Percentiles rank a stretch among this genome's conserved stretches.
Evolutionary conservation across 768 basidiomycete genomes (phyloP).

Genomic region (Phylloporus arenicola): DNA sequence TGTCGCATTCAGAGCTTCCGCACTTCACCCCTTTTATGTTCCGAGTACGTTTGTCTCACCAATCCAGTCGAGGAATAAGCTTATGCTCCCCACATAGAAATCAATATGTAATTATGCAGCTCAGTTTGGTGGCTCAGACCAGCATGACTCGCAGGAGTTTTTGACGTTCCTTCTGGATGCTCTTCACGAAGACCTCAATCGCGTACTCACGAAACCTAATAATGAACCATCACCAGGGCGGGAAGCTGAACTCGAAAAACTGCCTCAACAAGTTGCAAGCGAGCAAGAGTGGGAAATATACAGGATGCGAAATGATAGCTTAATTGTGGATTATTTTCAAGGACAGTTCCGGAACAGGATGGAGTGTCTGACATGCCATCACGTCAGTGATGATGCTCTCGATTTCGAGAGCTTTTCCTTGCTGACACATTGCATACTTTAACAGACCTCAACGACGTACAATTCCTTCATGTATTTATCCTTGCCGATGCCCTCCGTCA

Average conservation of each 20-base stretch:
- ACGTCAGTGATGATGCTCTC: slow-evolving; percentile 43
- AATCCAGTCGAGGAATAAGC: not conserved
- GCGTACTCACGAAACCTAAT: slow-evolving; percentile 67
- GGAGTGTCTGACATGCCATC: slow-evolving; percentile 85
- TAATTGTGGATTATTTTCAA: slow-evolving; percentile 97
- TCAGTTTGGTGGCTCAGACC: slow-evolving; percentile 81
- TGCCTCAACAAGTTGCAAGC: slow-evolving; percentile 84
- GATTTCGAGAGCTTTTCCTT: slow-evolving; percentile 2
- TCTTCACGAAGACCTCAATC: slow-evolving; percentile 84
- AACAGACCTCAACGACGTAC: slow-evolving; percentile 93
- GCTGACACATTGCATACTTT: slow-evolving; percentile 7
- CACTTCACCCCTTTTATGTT: slow-evolving; percentile 80
- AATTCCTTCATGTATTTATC: slow-evolving; percentile 95
- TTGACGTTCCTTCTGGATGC: slow-evolving; percentile 90
- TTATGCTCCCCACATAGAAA: slow-evolving; percentile 39
- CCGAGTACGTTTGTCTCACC: slow-evolving; percentile 50
- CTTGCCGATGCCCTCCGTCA: slow-evolving; percentile 74
- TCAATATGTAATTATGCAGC: slow-evolving; percentile 53
- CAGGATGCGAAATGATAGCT: slow-evolving; percentile 82
- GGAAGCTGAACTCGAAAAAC: slow-evolving; percentile 82
- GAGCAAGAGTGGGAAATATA: slow-evolving; percentile 92
- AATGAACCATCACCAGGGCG: slow-evolving; percentile 65
- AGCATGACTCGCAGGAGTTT: slow-evolving; percentile 98
- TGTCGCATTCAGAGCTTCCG: slow-evolving; percentile 84
- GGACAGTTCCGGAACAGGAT: slow-evolving; percentile 91